These are phyloP conservation scores for Pascua sp. DNA, from an alignment of 1,284 basidiomycete species.

Conservation along the genomic window DNA sequence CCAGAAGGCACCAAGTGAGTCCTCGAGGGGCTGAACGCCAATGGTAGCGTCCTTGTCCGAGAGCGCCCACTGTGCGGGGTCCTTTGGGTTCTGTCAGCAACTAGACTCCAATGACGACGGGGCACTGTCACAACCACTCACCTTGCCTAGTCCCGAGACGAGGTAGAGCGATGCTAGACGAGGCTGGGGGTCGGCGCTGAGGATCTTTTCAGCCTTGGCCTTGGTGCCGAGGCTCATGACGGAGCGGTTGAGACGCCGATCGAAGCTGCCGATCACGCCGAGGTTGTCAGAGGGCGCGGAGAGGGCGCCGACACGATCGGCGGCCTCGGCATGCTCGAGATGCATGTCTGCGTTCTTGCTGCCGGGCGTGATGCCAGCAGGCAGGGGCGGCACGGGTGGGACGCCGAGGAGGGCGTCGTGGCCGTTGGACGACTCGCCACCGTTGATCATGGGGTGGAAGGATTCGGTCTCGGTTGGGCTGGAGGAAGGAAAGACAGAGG, in stretches of 20 bases:
- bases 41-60: slow-evolving; percentile 81
- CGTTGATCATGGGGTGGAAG: neutral
- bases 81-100: slow-evolving; percentile 12
- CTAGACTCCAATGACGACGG: neutral
- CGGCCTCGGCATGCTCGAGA: slow-evolving; percentile 9
- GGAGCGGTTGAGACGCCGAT: slow-evolving; percentile 17
- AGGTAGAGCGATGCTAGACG: slow-evolving; percentile 53
- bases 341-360: neutral
- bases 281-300: slow-evolving; percentile 1
- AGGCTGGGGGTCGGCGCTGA: slow-evolving; percentile 32
- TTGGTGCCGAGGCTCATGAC: slow-evolving; percentile 17
- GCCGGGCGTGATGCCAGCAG: neutral
- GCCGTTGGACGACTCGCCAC: neutral
- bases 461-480: slow-evolving; percentile 2
- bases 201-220: slow-evolving; percentile 36
- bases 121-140: slow-evolving; percentile 14
- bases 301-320: slow-evolving; percentile 12
- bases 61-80: slow-evolving; percentile 67
- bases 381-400: neutral
- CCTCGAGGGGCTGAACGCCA: slow-evolving; percentile 77
- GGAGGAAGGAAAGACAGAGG: neutral
- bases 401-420: neutral
- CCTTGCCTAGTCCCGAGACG: slow-evolving; percentile 53
- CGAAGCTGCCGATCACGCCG: slow-evolving; percentile 20
- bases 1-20: slow-evolving; percentile 89